Evolutionary conservation across 2,329 filamentous ascomycete species (phyloP).

Genomic region (Ceratocystis ficicola): DNA sequence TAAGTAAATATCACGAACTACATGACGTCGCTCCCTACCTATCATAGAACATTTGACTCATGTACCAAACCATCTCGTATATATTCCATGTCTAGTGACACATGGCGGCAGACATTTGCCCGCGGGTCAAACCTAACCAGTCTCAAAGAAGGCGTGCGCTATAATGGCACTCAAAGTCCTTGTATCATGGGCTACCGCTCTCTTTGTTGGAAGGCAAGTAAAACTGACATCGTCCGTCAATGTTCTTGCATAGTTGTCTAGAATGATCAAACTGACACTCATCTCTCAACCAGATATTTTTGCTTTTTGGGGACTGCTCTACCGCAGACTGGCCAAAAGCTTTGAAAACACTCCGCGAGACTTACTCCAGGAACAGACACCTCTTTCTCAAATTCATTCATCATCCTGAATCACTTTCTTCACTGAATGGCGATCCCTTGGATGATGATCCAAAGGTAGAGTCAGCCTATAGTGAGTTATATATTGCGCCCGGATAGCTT

Average conservation of each 20-base stretch:
- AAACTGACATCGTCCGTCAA: too few species aligned
- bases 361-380: slow-evolving; percentile 59
- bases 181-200: slow-evolving; percentile 67
- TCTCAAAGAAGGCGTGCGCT: slow-evolving; percentile 51
- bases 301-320: slow-evolving; percentile 60
- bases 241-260: background rate
- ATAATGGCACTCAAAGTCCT: slow-evolving; percentile 46
- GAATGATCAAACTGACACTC: slow-evolving; percentile 4
- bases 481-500: too few species aligned
- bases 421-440: slow-evolving; percentile 66
- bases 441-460: slow-evolving; percentile 58
- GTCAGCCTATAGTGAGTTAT: slow-evolving; percentile 20
- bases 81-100: slow-evolving; percentile 27
- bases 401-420: slow-evolving; percentile 64
- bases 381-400: slow-evolving; percentile 74
- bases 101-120: slow-evolving; percentile 55
- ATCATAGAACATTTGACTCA: background rate
- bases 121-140: slow-evolving; percentile 47
- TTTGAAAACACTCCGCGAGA: slow-evolving; percentile 54
- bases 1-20: background rate
- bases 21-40: background rate
- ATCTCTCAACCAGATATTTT: slow-evolving; percentile 51
- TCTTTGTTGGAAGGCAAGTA: slow-evolving; percentile 73
- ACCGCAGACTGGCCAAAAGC: slow-evolving; percentile 55
- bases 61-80: too few species aligned